These are phyloP conservation scores for Salix koriyanagi DNA, from an alignment of 345 rosid species.

Conservation along the genomic window DNA sequence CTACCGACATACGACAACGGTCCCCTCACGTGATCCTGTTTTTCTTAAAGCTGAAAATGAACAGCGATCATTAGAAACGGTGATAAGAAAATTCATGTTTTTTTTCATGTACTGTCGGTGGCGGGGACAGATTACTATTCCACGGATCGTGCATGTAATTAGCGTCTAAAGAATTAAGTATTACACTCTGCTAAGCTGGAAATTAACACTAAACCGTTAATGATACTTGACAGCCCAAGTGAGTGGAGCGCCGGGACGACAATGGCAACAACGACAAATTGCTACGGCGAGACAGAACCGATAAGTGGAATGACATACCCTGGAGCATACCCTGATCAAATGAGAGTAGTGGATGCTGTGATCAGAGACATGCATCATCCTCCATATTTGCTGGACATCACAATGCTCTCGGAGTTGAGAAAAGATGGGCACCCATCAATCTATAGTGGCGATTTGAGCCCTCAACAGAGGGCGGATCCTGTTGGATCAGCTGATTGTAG, in stretches of 20 bases:
- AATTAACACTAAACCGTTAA: background rate
- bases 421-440: slow-evolving; percentile 95
- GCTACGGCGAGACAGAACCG: slow-evolving; percentile 78
- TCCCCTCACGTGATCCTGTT: background rate
- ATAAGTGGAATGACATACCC: slow-evolving; percentile 49
- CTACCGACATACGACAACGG: background rate
- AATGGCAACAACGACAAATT: slow-evolving; percentile 40
- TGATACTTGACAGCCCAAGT: slow-evolving; percentile 47
- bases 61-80: background rate
- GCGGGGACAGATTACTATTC: background rate
- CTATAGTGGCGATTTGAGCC: slow-evolving; percentile 74
- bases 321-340: slow-evolving; percentile 55
- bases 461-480: slow-evolving; percentile 60
- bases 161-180: background rate
- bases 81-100: background rate
- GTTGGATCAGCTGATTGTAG: slow-evolving; percentile 82
- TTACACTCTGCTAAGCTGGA: background rate
- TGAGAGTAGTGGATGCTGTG: slow-evolving; percentile 60
- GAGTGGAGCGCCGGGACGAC: slow-evolving; percentile 62
- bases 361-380: slow-evolving; percentile 51
- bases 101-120: background rate
- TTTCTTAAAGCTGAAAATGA: background rate
- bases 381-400: slow-evolving; percentile 65
- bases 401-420: slow-evolving; percentile 79
- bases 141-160: background rate